Base-by-base conservation (phyloP, 306 rosid genomes). In the Chamaecrista fasciculata region DNA sequence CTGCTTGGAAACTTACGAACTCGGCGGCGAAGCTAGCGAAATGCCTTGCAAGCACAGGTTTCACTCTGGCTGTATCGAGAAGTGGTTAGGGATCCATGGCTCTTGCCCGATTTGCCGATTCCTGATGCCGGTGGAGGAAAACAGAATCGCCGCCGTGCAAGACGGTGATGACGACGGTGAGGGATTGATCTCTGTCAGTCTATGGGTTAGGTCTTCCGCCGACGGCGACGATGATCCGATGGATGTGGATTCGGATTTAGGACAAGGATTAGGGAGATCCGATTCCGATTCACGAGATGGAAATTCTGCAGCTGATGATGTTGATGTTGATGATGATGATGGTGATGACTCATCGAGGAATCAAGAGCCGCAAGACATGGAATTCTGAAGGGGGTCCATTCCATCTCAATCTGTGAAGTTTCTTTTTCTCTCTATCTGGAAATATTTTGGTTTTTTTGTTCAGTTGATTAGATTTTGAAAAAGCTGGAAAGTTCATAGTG, bases 31-130 rank as follows among this genome's bases (percentile, higher is more conserved):
- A 12, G 75, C 75, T 8, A 73, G 66, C 11, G 75, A 78, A 70
- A 78, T 82, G 80, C 83, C 83, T 1, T 78, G 83, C 37, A 74
- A 74, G 11, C 86, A 78, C 15, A 20, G 16, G 68, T 78, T 74
- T 14, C 86, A 82, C 31, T 62, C 73, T 1, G 70, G 33, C 28
- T 78, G 80, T 21, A 78, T 78, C 2, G 76, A 61, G 55, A 60
- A 48, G 12, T 82, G 81, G 86, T 42, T 82, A 14, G 31, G 62
- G 34, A 12, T 64, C 16, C 78, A 28, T 6, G 76, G 70, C 44
- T 70, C 83, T 0, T 78, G 83, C 47, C 83, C 86, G 6, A 31
- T 82, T 21, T 78, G 83, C 73, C 80, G 86, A n/a, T 78, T 59
- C 42, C 43, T 5, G 69, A 74, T 59, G 78, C 77, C 67, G 56